Evolutionary conservation across 352 stramenopile species (phyloP).

Genomic region (Globisporangium splendens): DNA sequence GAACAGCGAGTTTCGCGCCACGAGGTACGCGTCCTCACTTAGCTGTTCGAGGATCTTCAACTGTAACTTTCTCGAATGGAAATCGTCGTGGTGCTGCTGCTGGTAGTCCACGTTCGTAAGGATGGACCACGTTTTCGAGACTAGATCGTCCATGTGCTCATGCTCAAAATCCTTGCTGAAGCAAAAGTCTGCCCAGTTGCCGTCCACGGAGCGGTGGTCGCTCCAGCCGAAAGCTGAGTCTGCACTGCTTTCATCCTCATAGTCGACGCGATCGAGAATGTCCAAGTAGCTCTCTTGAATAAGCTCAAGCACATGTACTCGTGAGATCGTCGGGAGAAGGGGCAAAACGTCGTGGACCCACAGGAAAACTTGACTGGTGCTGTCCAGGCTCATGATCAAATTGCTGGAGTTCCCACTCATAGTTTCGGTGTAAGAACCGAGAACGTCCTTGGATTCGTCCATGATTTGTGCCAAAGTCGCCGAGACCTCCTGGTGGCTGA

Average conservation of each 20-base stretch:
- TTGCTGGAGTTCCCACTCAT: background rate
- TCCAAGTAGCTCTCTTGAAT: slow-evolving; percentile 9
- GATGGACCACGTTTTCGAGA: slow-evolving; percentile 25
- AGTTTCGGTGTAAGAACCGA: too few relatives aligned
- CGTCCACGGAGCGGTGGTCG: slow-evolving; percentile 17
- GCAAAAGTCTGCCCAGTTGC: slow-evolving; percentile 19
- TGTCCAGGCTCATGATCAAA: background rate
- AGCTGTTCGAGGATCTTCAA: slow-evolving; percentile 37
- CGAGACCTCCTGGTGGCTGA: slow-evolving; percentile 10
- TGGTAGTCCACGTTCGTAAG: slow-evolving; percentile 14
- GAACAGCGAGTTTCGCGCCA: slow-evolving; percentile 20
- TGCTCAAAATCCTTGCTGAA: slow-evolving; percentile 29
- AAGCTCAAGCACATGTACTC: slow-evolving; percentile 1
- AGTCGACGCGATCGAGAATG: slow-evolving; percentile 16
- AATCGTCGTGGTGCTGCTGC: slow-evolving; percentile 11
- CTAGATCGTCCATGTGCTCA: slow-evolving; percentile 15
- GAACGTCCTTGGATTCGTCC: background rate
- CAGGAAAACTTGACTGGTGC: slow-evolving; percentile 13
- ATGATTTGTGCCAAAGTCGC: slow-evolving; percentile 7
- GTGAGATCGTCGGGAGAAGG: slow-evolving; percentile 14
- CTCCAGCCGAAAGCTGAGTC: slow-evolving; percentile 32
- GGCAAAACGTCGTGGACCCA: slow-evolving; percentile 13
- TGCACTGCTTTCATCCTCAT: slow-evolving; percentile 8
- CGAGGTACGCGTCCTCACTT: slow-evolving; percentile 19
- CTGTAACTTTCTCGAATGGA: slow-evolving; percentile 26